These are phyloP conservation scores for Pichia sp. DNA, from an alignment of 1,139 yeast genomes.

Conservation along the genomic window DNA sequence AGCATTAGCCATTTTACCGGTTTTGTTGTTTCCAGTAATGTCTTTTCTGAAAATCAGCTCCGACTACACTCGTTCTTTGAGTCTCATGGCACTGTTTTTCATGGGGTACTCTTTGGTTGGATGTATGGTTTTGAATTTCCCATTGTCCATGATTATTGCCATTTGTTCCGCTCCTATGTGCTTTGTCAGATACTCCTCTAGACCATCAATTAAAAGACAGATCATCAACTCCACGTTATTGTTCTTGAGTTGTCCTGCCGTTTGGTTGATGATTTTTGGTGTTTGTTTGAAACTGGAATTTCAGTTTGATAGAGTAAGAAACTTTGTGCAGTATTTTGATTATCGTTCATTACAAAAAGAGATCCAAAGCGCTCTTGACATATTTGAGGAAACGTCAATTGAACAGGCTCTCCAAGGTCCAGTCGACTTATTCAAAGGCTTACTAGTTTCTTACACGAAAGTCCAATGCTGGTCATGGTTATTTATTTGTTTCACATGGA, in stretches of 20 bases:
- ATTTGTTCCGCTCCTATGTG: constrained; percentile 63
- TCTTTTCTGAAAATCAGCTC: constrained; percentile 4
- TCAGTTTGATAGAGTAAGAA: constrained; percentile 21
- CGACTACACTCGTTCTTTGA: constrained; percentile 31
- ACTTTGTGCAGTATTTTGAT: constrained; percentile 22
- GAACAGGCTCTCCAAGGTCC: constrained; percentile 37
- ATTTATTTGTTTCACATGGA: constrained; percentile 67
- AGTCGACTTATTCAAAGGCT: constrained; percentile 35
- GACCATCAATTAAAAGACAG: not conserved
- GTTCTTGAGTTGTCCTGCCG: constrained; percentile 23
- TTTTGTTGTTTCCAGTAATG: constrained; percentile 7
- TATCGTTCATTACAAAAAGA: constrained; percentile 13
- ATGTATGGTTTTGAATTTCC: constrained; percentile 72
- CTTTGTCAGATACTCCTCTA: constrained; percentile 41
- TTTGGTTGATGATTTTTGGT: constrained; percentile 22
- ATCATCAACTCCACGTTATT: constrained; percentile 17
- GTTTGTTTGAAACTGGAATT: constrained; percentile 15
- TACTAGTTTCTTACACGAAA: constrained; percentile 58
- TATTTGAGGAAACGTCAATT: constrained; percentile 26
- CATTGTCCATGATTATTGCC: constrained; percentile 69
- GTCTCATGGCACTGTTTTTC: constrained; percentile 31
- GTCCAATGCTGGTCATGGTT: constrained; percentile 87
- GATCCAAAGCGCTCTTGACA: constrained; percentile 28
- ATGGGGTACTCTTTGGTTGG: constrained; percentile 68
- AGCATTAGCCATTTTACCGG: constrained; percentile 2